Percentiles rank a stretch among this genome's conserved stretches.
These are phyloP conservation scores for Boletus subluridellus DNA, from an alignment of 1,284 basidiomycete species.

Conservation along the genomic window DNA sequence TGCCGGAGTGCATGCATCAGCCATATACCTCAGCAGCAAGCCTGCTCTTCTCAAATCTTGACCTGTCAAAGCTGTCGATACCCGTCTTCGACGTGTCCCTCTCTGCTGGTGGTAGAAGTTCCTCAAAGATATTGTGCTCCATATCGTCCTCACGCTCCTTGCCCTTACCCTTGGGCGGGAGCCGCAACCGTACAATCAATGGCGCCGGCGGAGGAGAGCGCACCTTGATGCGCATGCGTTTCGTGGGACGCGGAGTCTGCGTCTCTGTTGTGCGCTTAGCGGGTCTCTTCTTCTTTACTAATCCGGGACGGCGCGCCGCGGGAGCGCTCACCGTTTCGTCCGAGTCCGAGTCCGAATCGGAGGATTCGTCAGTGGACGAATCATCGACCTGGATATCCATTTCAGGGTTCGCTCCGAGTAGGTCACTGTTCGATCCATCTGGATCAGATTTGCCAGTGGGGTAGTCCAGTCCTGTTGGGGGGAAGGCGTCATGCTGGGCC, in stretches of 20 bases:
- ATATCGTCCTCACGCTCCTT: constrained; percentile 58
- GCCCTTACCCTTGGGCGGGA: constrained; percentile 58
- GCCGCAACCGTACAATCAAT: constrained; percentile 50
- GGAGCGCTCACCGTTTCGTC: constrained; percentile 20
- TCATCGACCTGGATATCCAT: constrained; percentile 23
- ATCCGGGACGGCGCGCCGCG: constrained; percentile 9
- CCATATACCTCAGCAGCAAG: constrained; percentile 63
- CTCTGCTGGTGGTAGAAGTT: constrained; percentile 68
- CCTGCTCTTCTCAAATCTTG: constrained; percentile 73
- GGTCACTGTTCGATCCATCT: constrained; percentile 2
- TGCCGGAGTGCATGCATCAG: background rate
- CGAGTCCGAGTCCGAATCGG: constrained; percentile 36
- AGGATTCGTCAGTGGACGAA: constrained; percentile 28
- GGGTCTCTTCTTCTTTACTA: constrained; percentile 32
- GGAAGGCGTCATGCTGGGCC: constrained; percentile 6
- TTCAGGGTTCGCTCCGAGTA: constrained; percentile 11
- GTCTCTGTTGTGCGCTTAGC: constrained; percentile 25
- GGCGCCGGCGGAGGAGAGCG: constrained; percentile 35
- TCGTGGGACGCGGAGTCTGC: constrained; percentile 32
- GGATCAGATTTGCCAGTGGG: constrained; percentile 6
- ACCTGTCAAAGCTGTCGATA: constrained; percentile 66
- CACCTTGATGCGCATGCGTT: constrained; percentile 41
- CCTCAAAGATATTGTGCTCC: constrained; percentile 73
- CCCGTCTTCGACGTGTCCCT: constrained; percentile 75
- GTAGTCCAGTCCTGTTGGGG: constrained; percentile 1